Conservation (phyloP, 2,329 filamentous ascomycete species). For the Aureobasidium leucospermi region DNA sequence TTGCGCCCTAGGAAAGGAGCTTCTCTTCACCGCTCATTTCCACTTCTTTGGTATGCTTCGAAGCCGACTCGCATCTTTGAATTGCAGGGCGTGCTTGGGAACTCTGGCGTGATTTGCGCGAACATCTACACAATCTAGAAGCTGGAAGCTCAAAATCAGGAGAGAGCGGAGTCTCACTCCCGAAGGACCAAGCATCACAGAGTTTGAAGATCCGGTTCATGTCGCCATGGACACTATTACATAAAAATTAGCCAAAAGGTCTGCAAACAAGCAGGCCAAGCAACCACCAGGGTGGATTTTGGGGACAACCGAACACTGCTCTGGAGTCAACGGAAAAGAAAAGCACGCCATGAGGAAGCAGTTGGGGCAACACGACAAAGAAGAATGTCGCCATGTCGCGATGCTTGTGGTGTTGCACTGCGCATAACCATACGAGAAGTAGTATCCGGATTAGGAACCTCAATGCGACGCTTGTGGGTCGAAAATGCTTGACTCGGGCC, state of each 20-base stretch:
- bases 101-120: conserved; percentile 1
- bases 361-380: conserved; percentile 1
- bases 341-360: background rate
- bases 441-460: conserved; percentile 5
- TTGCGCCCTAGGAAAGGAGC: background rate
- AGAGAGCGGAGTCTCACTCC: background rate
- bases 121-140: background rate
- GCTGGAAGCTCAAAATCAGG: background rate
- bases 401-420: background rate
- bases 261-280: background rate
- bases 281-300: conserved; percentile 5
- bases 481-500: background rate
- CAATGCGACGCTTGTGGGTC: background rate
- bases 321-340: background rate
- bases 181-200: background rate
- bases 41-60: background rate
- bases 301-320: background rate
- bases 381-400: background rate
- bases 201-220: conserved; percentile 6
- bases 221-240: conserved; percentile 12
- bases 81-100: background rate
- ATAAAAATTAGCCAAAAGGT: background rate
- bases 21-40: conserved; percentile 13
- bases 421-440: background rate
- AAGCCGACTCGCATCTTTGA: background rate